Conservation (phyloP, 139 green algal genomes). For the Chlorella vulgaris region DNA sequence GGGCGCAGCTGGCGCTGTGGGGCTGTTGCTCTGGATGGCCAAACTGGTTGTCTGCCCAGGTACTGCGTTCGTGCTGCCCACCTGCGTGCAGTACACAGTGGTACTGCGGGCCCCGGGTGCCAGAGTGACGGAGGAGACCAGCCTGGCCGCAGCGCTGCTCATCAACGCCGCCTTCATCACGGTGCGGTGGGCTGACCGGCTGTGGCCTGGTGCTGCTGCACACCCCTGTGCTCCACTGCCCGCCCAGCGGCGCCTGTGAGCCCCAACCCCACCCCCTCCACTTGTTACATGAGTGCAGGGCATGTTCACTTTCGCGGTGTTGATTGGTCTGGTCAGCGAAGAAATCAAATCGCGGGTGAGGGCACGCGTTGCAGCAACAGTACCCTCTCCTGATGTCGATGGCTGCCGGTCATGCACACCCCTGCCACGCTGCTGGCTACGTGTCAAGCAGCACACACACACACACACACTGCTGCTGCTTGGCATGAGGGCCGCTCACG, state of each 20-base stretch:
- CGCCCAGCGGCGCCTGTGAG: too few species aligned
- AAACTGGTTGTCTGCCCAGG: neutral
- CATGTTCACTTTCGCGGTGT: constrained; percentile 33
- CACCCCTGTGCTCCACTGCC: neutral
- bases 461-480: too few species aligned
- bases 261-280: too few species aligned
- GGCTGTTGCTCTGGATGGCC: too few species aligned
- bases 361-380: too few species aligned
- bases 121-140: constrained; percentile 38
- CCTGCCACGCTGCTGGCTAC: too few species aligned
- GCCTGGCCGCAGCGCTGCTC: constrained; percentile 2
- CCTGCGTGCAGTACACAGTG: constrained; percentile 35
- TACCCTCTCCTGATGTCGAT: too few species aligned
- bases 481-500: too few species aligned
- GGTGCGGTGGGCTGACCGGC: neutral
- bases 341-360: constrained; percentile 39
- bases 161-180: constrained; percentile 19
- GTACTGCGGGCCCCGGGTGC: constrained; percentile 24
- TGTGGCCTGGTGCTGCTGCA: neutral
- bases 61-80: neutral
- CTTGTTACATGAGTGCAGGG: neutral
- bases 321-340: constrained; percentile 32
- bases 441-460: too few species aligned
- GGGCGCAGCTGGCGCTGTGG: neutral
- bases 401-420: too few species aligned